Evolutionary conservation across 2,329 filamentous ascomycete genomes (phyloP), one percentile per base, ranked within the genome.

Genomic region (Apiospora aurea): DNA sequence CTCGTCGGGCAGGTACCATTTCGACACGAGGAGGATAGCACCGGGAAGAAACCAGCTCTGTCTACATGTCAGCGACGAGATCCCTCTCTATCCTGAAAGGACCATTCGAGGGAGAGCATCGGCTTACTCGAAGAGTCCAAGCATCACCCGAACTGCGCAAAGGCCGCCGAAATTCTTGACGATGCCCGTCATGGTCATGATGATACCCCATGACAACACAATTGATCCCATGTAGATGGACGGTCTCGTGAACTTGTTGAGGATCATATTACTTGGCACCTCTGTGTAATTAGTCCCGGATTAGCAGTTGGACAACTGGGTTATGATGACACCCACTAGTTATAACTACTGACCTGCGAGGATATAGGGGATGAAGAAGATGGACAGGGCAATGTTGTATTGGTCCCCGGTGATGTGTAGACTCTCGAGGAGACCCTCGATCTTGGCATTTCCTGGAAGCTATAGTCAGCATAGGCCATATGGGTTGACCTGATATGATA

Each of bases 201-300:
- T 77, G 21, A 81, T 76, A 2, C 82, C 82, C 83, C 83, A 84
- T 2, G 75, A 72, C 34, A 78, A 74, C 64, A 80, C 83, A 3
- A 82, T 76, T 0, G 76, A 71, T 44, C 81, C 79, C 72, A 87
- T 83, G 75, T 86, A 87, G 14, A 82, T 75, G 0, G 83, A 84
- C 0, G 85, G 85, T 34, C 81, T 80, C 57, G 84, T 80, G 70
- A 82, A 80, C 72, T 76, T 77, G 72, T 76, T 79, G 11, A 85
- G 78, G 1, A 84, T 70, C 76, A 84, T 80, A 72, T 85, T 84
- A 69, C 81, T 83, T 0, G 82, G 82, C 0, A 83, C 77, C 68
- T 85, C 80, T 66, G 74, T 5, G 21, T 21, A 57, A 16, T 4
- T 14, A 18, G 0, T 0, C 4, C 46, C 4, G 46, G n/a, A 1